Conservation (phyloP, 257 asterid species). For the Plantago major region DNA sequence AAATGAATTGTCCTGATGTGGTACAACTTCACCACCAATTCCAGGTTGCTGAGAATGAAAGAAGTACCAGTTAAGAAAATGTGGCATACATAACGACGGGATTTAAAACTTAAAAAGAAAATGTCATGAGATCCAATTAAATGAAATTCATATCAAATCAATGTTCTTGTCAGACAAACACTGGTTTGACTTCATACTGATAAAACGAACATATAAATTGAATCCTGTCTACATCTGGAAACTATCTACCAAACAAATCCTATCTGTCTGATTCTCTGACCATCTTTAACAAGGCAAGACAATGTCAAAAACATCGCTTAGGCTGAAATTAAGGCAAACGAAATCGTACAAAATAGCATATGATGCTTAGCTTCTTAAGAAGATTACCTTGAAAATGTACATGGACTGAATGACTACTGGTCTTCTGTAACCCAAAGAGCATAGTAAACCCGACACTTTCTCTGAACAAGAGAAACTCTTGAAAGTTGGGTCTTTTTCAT, state of each 20-base stretch:
- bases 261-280: no score
- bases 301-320: no score
- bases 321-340: neutral
- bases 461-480: conserved; percentile 68
- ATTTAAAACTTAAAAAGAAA: neutral
- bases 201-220: no score
- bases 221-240: no score
- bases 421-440: conserved; percentile 56
- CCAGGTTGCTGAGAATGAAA: conserved; percentile 72
- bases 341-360: neutral
- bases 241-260: no score
- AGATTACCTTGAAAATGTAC: conserved; percentile 73
- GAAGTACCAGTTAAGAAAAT: conserved; percentile 1
- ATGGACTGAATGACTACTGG: conserved; percentile 69
- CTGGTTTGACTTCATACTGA: no score
- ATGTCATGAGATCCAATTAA: neutral
- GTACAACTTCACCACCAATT: conserved; percentile 82
- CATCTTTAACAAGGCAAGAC: no score
- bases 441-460: conserved; percentile 40
- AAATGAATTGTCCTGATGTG: conserved; percentile 90
- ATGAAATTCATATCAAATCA: no score
- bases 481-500: conserved; percentile 59
- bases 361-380: neutral
- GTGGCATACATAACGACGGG: neutral
- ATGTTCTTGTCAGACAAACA: no score